Base-by-base conservation (phyloP, 169 alveolate genomes). In the Plasmodium vinckei region DNA sequence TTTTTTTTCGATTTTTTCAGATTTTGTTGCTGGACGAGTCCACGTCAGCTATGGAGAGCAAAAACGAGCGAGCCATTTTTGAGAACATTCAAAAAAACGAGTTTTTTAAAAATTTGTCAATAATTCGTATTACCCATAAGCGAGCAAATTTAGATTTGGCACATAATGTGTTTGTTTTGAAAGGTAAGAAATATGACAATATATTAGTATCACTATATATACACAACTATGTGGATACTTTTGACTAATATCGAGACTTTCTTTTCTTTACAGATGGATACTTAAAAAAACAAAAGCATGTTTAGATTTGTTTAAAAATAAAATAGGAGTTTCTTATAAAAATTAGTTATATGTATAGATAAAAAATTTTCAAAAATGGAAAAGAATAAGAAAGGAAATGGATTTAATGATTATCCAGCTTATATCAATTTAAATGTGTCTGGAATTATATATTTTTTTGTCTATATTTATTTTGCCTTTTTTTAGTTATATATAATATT, bases 11-110 rank as follows among this genome's bases (percentile, higher is more conserved):
- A n/a, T n/a, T n/a, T n/a, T n/a, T 75, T 49, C 64, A 91, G 54
- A 94, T 95, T 15, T 88, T 97, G 23, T 88, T 97, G 57, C 73
- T 97, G 72, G 99, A 97, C 89, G 99, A 97, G 72, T 98, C 99
- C 0, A 97, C 99, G n/a, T 92, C 97, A 25, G 97, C 97, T 42
- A 60, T 97, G 46, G 98, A 96, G 86, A 69, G 57, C 12, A 86
- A 87, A 25, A 71, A 72, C 3, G 91, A 90, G 10, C 68, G 90
- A 21, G 49, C 59, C 15, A 87, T 91, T 15, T 93, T 92, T 17
- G 92, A 77, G 46, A 87, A 88, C 44, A 59, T 94, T 39, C 79
- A 69, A 17, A 51, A 33, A 68, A 75, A 75, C 12, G 13, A 73
- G 9, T 51, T 47, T 13, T 75, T 75, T 19, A 75, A 75, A 63